Base-by-base conservation (phyloP, 177 flowering plant genomes). In the Vitis hybrid region DNA sequence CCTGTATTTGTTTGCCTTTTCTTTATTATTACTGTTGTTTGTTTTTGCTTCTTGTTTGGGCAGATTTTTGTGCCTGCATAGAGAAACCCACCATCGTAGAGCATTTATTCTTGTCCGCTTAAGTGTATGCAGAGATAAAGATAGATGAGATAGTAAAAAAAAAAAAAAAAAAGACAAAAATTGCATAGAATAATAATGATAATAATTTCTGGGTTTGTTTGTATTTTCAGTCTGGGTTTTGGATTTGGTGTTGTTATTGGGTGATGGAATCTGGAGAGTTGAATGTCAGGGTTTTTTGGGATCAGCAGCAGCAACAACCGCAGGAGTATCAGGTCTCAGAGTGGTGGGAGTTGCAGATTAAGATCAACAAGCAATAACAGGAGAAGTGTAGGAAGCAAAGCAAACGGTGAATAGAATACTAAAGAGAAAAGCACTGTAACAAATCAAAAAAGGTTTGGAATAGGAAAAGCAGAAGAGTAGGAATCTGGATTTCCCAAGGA, bases 201-300 rank as follows among this genome's bases (percentile, higher is more conserved):
- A 7, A 19, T n/a, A 26, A 5, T 22, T 66, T 60, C 8, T 65
- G 52, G 11, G 26, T 52, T 29, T 29, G 29, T 57, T 62, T 60
- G 70, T 45, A n/a, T 64, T 62, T 63, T 14, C 62, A 55, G 45
- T 70, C 64, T 26, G 21, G 65, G 66, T 62, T 69, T 74, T 66
- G 69, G 74, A 72, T 26, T 29, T 50, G 12, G 65, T 51, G 55
- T 61, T 60, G 50, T 66, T 65, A 50, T 68, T 65, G 72, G 76
- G 71, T 12, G 19, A 60, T 67, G 78, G 67, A 75, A 68, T 72
- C 71, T 71, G 71, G n/a, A 69, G 68, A 63, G 60, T n/a, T 62
- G 56, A 51, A 69, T 71, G 70, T 50, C 64, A 69, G 70, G 16
- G 22, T 13, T 75, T 69, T 69, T 75, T 51, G 78, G 81, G 81